These are phyloP conservation scores for Eleusine coracana DNA, from an alignment of 176 grass and related monocot genomes.

Conservation along the genomic window DNA sequence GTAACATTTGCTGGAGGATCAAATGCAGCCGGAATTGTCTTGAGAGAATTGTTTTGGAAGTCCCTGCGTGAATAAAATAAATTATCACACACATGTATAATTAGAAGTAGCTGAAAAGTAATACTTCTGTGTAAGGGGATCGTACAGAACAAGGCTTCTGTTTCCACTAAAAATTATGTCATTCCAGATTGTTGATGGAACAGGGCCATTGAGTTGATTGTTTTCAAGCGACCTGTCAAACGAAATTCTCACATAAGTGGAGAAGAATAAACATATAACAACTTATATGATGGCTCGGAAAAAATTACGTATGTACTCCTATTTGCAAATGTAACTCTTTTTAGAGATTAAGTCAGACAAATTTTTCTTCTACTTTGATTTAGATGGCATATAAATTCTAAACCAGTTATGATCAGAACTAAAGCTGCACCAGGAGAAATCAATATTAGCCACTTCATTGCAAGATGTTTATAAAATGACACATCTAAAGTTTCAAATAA, in stretches of 20 bases:
- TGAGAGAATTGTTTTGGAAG: conserved; percentile 84
- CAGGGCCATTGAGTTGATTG: conserved; percentile 64
- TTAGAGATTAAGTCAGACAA: not conserved
- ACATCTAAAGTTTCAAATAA: not conserved
- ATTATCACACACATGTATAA: conserved; percentile 26
- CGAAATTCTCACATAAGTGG: conserved; percentile 1
- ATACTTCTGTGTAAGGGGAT: conserved; percentile 16
- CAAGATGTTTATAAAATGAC: not conserved
- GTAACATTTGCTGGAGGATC: conserved; percentile 79
- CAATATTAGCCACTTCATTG: not conserved
- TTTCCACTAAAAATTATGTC: conserved; percentile 45
- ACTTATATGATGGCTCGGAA: conserved; percentile 6
- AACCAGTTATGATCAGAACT: conserved; percentile 8
- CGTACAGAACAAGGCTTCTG: conserved; percentile 77
- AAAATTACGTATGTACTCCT: not conserved
- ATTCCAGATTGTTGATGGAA: conserved; percentile 79
- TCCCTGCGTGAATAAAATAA: conserved; percentile 56
- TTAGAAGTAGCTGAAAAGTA: conserved; percentile 6
- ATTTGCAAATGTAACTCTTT: not conserved
- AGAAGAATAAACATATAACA: conserved; percentile 22
- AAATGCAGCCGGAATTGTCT: conserved; percentile 55
- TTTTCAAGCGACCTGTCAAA: conserved; percentile 69
- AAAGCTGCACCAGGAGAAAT: not conserved
- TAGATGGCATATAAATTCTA: not conserved
- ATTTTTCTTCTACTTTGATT: not conserved